phyloP scores from a whole-genome alignment of 495 filamentous ascomycete genomes.

The Evansstolkia leycettana region DNA sequence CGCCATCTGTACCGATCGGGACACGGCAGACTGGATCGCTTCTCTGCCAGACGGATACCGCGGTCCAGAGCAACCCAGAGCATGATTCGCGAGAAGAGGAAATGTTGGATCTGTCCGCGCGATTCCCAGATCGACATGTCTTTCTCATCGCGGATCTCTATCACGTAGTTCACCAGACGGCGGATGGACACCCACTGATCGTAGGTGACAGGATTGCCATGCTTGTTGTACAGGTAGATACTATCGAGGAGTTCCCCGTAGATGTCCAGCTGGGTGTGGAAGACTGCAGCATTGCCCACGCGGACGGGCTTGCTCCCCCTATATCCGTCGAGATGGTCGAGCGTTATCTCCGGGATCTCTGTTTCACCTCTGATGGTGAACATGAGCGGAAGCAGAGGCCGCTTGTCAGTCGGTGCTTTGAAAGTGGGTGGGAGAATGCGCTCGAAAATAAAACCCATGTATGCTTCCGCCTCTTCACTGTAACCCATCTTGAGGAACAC shows the following conservation, averaged over 20 bases:
- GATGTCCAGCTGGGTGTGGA: slow-evolving; percentile 63
- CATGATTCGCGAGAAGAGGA: slow-evolving; percentile 64
- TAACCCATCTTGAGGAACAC: slow-evolving; percentile 64
- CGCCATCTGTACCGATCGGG: slow-evolving; percentile 53
- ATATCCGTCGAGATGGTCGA: slow-evolving; percentile 57
- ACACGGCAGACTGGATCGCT: slow-evolving; percentile 52
- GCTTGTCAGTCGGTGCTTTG: slow-evolving; percentile 29
- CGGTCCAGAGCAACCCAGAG: slow-evolving; percentile 67
- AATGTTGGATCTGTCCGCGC: slow-evolving; percentile 57
- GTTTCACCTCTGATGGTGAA: slow-evolving; percentile 62
- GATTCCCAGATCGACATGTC: slow-evolving; percentile 78
- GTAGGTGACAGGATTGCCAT: slow-evolving; percentile 61
- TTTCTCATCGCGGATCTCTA: slow-evolving; percentile 35
- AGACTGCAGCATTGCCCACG: slow-evolving; percentile 64
- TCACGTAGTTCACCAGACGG: slow-evolving; percentile 43
- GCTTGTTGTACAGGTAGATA: slow-evolving; percentile 69
- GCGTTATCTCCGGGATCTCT: slow-evolving; percentile 55
- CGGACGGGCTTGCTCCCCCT: slow-evolving; percentile 53
- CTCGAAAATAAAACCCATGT: slow-evolving; percentile 62
- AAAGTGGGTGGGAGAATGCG: slow-evolving; percentile 35
- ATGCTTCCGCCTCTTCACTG: slow-evolving; percentile 59
- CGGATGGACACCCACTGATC: slow-evolving; percentile 54
- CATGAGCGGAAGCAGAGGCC: slow-evolving; percentile 56
- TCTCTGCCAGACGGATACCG: slow-evolving; percentile 56
- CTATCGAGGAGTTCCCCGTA: slow-evolving; percentile 66